Evolutionary conservation across 2,329 filamentous ascomycete genomes (phyloP).

Genomic region (Plectosphaerella plurivora): DNA sequence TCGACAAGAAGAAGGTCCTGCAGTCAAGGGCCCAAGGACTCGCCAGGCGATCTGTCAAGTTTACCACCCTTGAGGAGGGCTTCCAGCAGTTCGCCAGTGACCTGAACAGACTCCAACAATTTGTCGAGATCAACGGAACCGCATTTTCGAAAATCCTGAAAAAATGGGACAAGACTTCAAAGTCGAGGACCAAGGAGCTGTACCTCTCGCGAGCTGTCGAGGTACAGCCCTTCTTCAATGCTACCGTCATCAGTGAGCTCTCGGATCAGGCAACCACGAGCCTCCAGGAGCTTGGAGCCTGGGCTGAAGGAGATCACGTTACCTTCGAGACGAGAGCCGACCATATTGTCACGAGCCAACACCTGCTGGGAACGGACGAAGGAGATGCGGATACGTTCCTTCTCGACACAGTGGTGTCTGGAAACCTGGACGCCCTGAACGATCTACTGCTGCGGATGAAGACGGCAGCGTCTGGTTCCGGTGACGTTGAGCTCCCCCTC

Average conservation of each 20-base stretch:
- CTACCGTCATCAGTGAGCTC: conserved; percentile 91
- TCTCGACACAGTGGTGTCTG: conserved; percentile 78
- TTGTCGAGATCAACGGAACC: conserved; percentile 96
- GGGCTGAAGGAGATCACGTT: conserved; percentile 94
- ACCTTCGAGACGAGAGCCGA: conserved; percentile 64
- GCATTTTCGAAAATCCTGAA: conserved; percentile 98
- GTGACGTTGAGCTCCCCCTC: conserved; percentile 40
- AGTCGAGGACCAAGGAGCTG: conserved; percentile 96
- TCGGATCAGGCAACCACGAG: conserved; percentile 98
- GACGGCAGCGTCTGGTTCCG: conserved; percentile 47
- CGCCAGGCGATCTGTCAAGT: conserved; percentile 86
- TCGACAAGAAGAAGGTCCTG: conserved; percentile 92
- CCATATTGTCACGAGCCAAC: conserved; percentile 62
- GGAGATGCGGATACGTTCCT: conserved; percentile 86
- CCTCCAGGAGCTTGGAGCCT: conserved; percentile 87
- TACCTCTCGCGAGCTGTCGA: conserved; percentile 95
- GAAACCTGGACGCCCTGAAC: conserved; percentile 70
- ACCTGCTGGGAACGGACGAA: conserved; percentile 72
- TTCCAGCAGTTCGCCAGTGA: conserved; percentile 97
- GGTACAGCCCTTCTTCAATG: conserved; percentile 97
- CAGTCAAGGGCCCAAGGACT: conserved; percentile 72
- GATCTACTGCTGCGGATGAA: conserved; percentile 77
- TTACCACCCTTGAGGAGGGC: conserved; percentile 91
- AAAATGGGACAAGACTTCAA: conserved; percentile 99
- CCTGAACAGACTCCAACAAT: conserved; percentile 95